Percentiles rank a stretch among this genome's conserved stretches.
These are phyloP conservation scores for Nemania abortiva DNA, from an alignment of 2,329 filamentous ascomycete genomes.

Conservation along the genomic window DNA sequence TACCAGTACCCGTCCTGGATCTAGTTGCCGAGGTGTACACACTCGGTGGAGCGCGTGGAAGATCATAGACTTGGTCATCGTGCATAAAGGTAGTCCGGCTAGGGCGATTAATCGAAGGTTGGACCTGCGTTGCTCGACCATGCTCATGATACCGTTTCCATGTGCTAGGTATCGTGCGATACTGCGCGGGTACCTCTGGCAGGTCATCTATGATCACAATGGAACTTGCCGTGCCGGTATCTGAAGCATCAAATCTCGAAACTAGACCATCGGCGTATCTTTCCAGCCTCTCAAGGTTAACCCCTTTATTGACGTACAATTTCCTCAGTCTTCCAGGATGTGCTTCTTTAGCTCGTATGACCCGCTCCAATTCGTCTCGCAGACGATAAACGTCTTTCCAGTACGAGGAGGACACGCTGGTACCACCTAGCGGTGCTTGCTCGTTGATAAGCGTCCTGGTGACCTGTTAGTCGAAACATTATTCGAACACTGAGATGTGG, in stretches of 20 bases:
- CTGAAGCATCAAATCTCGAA: conserved; percentile 11
- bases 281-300: conserved; percentile 8
- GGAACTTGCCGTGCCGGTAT: not conserved
- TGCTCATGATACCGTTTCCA: not conserved
- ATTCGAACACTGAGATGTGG: not conserved
- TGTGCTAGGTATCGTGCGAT: not conserved
- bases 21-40: not conserved
- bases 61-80: conserved; percentile 15
- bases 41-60: conserved; percentile 4
- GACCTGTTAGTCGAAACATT: conserved; percentile 17
- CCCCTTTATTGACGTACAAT: conserved; percentile 17
- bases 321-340: conserved; percentile 21
- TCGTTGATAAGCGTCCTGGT: conserved; percentile 13
- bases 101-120: not conserved
- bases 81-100: not conserved
- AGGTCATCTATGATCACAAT: conserved; percentile 6
- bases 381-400: conserved; percentile 5
- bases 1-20: not conserved
- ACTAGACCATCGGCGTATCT: conserved; percentile 17
- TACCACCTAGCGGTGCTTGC: not conserved
- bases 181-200: not conserved
- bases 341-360: conserved; percentile 7
- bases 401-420: not conserved
- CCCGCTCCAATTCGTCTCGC: conserved; percentile 10
- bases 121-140: not conserved